Evolutionary conservation across 2,329 filamentous ascomycete species (phyloP), one percentile per base, ranked within the genome.

Genomic region (Sporothrix brunneoviolacea): DNA sequence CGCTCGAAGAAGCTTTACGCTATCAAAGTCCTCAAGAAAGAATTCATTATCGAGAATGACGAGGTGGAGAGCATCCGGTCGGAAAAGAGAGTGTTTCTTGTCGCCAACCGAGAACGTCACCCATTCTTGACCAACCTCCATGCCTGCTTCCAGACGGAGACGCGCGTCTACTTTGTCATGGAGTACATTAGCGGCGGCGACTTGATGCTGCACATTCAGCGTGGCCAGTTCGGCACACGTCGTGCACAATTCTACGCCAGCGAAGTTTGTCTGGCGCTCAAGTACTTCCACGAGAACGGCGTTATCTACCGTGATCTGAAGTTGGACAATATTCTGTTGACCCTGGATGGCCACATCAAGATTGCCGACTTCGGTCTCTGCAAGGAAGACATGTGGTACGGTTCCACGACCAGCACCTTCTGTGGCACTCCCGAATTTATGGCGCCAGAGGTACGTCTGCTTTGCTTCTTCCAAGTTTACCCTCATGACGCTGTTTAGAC

Each of bases 301-400:
- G 93, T 98, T 63, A 96, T 98, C 60, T 98, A 98, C 70, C 88
- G 93, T 70, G 93, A 98, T 72, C 71, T 98, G 64, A 98, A 98
- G 73, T 86, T 89, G 8, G 81, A 84, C 68, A 84, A 98, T 67
- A 98, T 98, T 64, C 78, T 98, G 41, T 75, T 98, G 62, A 94
- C 90, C 1, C 76, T 95, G 40, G 93, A 98, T 64, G 93, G 93
- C 22, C 93, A 98, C 67, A 95, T 98, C 75, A 97, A 97, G 77
- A 90, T 98, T 75, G 93, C 81, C 48, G 93, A 98, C 77, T 98
- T 95, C 66, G 93, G 93, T 80, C 80, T 98, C 43, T 98, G 94
- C 74, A 98, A 98, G 70, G 93, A 98, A 66, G 91, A 98, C 61
- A 98, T 98, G 93, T 98, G 91, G 91, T 98, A 94, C 65, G 90